Evolutionary conservation across 345 rosid genomes (phyloP).

Genomic region (Salix brachista): DNA sequence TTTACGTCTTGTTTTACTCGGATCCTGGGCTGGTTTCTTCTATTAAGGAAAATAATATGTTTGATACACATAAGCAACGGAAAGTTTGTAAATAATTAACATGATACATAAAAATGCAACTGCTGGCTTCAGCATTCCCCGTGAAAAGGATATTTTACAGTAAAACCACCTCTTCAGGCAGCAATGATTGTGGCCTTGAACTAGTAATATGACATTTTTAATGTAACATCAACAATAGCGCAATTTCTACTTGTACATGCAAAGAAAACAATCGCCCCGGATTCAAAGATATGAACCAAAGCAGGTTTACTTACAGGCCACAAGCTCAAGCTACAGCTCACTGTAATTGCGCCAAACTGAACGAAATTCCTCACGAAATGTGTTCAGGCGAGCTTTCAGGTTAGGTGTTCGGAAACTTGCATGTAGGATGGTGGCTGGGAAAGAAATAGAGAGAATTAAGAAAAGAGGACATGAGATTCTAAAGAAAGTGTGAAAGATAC

Average conservation of each 20-base stretch:
- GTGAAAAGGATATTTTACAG: not conserved
- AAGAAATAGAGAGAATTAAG: not conserved
- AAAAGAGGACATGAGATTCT: not conserved
- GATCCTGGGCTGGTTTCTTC: not conserved
- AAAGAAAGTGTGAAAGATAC: not conserved
- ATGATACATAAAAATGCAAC: not conserved
- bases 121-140: not conserved
- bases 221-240: not conserved
- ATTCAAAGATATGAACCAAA: not conserved
- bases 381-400: conserved; percentile 91
- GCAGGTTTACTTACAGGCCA: conserved; percentile 23
- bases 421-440: conserved; percentile 72
- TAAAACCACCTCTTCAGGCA: not conserved
- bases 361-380: conserved; percentile 94
- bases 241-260: not conserved
- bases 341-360: conserved; percentile 97
- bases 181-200: not conserved
- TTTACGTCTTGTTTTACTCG: not conserved
- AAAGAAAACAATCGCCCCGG: not conserved
- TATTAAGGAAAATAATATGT: not conserved
- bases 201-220: not conserved
- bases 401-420: conserved; percentile 96
- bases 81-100: not conserved
- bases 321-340: conserved; percentile 56
- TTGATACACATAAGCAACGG: not conserved